Base-by-base conservation (phyloP, 2,329 filamentous ascomycete genomes). In the Hypoxylon sp. region DNA sequence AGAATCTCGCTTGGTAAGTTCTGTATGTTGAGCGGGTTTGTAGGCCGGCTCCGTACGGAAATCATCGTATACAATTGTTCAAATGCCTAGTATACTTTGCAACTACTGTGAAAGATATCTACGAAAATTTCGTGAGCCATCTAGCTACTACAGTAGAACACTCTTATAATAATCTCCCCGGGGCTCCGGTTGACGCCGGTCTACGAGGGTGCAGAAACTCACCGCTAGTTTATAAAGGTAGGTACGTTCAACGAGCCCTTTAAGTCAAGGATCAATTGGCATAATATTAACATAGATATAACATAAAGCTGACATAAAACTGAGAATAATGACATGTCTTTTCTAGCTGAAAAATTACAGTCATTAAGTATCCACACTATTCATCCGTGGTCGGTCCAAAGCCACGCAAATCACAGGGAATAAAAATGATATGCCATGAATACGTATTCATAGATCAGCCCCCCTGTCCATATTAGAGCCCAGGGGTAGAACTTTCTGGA, bases 1-100 rank as follows among this genome's bases (percentile, higher is more conserved):
- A 69, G 57, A 10, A 65, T 56, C 46, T 71, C 63, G 48, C 58
- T 50, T 10, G 63, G 63, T 10, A 69, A 44, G 55, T 65, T 24
- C 11, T 68, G 17, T 15, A 71, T 52, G 21, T 58, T 24, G 17
- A 32, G 6, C 4, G 37, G 24, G 2, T 31, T 31, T 50, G 3
- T 7, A 10, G 7, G 7, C 46, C 3, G 24, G 24, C 46, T n/a
- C 8, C 29, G 46, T n/a, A 50, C 3, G 46, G 13, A n/a, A 17
- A 5, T 6, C 24, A 50, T 50, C 27, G 8, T 19, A 7, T 44
- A 8, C 10, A n/a, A 37, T 37, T 37, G 17, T 44, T 44, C 17
- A 11, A 42, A 42, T 39, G 2, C n/a, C n/a, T 7, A n/a, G 13
- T n/a, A 39, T 6, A 42, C 7, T 7, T 42, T 42, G n/a, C n/a